phyloP scores from a whole-genome alignment of 768 basidiomycete genomes.

The Leccinum broughii region DNA sequence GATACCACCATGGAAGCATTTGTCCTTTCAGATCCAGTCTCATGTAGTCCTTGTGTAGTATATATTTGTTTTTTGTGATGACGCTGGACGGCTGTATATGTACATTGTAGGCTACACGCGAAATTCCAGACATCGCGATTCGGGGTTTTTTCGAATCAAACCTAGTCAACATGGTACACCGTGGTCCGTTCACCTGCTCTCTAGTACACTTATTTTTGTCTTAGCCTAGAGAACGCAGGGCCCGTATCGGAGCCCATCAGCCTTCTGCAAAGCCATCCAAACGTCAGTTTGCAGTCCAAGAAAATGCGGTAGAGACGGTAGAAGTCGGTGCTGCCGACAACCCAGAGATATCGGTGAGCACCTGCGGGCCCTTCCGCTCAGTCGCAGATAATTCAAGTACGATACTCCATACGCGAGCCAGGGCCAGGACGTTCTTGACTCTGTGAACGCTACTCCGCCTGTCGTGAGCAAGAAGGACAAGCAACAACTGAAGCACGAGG shows the following conservation, averaged over 20 bases:
- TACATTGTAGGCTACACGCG: neutral
- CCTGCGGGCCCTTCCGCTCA: neutral
- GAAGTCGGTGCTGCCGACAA: constrained; percentile 40
- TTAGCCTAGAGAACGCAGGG: constrained; percentile 40
- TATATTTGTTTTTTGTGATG: neutral
- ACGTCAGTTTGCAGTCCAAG: constrained; percentile 51
- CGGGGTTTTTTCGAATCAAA: neutral
- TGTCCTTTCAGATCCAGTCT: neutral
- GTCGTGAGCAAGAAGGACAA: constrained; percentile 64
- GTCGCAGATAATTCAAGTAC: neutral
- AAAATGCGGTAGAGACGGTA: constrained; percentile 48
- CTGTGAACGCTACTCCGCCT: constrained; percentile 31
- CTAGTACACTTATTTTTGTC: constrained; percentile 13
- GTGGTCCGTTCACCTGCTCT: neutral
- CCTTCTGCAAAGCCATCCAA: constrained; percentile 51
- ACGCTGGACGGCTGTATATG: neutral
- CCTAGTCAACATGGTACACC: constrained; percentile 23
- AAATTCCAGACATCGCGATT: neutral
- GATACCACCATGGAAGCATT: neutral
- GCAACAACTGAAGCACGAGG: constrained; percentile 61
- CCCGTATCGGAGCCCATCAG: constrained; percentile 48
- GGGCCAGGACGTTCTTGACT: constrained; percentile 47
- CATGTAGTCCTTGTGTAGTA: neutral
- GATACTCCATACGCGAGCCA: constrained; percentile 17
- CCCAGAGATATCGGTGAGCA: constrained; percentile 43